Conservation (phyloP, 352 stramenopile species). For the Phytophthora idaei region DNA sequence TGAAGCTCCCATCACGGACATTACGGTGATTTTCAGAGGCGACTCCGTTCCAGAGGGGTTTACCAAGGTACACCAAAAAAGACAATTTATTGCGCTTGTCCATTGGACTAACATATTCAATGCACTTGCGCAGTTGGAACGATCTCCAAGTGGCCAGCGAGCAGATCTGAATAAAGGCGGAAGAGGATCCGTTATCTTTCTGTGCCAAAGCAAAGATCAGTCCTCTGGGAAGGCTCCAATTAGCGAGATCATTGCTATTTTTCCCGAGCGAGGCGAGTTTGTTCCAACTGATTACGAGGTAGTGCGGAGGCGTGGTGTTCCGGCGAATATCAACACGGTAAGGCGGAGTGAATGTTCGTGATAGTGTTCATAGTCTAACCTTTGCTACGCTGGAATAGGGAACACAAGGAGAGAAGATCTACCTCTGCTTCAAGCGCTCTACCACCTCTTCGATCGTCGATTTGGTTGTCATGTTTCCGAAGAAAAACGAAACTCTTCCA, state of each 20-base stretch:
- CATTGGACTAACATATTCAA: not conserved
- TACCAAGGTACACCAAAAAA: conserved; percentile 57
- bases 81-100: not conserved
- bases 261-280: conserved; percentile 77
- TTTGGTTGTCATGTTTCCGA: conserved; percentile 74
- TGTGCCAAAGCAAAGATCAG: conserved; percentile 67
- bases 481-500: conserved; percentile 83
- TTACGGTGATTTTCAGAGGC: conserved; percentile 81
- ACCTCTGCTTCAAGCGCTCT: conserved; percentile 79
- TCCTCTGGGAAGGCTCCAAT: conserved; percentile 63
- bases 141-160: conserved; percentile 70
- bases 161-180: conserved; percentile 84
- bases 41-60: conserved; percentile 73
- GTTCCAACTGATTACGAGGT: conserved; percentile 82
- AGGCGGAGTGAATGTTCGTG: not conserved
- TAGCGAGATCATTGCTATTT: conserved; percentile 79
- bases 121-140: conserved; percentile 55
- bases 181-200: conserved; percentile 78
- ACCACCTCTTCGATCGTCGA: conserved; percentile 65
- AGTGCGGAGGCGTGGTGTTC: conserved; percentile 56
- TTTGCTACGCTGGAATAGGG: conserved; percentile 40
- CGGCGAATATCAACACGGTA: conserved; percentile 82
- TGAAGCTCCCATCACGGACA: conserved; percentile 64
- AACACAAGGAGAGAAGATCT: conserved; percentile 83
- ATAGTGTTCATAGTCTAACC: not conserved